phyloP scores from a whole-genome alignment of 768 basidiomycete species.

The Hirschioporus abietinus region DNA sequence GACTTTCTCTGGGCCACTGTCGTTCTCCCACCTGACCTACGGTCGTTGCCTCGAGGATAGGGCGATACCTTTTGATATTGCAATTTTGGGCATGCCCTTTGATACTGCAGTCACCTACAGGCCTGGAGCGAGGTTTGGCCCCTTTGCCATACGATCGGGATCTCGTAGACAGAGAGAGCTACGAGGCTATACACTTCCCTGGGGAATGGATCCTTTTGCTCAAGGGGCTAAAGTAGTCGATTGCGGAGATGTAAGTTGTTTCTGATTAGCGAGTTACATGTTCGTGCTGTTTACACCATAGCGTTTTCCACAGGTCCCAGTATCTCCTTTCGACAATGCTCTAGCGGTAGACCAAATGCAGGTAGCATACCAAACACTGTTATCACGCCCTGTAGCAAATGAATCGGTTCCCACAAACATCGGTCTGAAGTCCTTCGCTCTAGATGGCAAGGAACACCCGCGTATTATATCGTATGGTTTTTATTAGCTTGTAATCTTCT shows the following conservation, averaged over 20 bases:
- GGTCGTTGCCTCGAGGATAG: slow-evolving; percentile 61
- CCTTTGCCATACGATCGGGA: slow-evolving; percentile 77
- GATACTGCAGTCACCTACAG: slow-evolving; percentile 31
- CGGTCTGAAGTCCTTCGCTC: slow-evolving; percentile 29
- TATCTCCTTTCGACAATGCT: slow-evolving; percentile 76
- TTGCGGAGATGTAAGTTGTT: slow-evolving; percentile 67
- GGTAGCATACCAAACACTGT: slow-evolving; percentile 73
- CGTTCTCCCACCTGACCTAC: slow-evolving; percentile 82
- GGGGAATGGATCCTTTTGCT: slow-evolving; percentile 63
- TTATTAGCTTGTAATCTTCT: background rate
- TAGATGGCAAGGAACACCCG: slow-evolving; percentile 63
- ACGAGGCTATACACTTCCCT: slow-evolving; percentile 65
- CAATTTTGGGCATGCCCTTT: slow-evolving; percentile 70
- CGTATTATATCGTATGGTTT: slow-evolving; percentile 56
- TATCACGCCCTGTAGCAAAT: slow-evolving; percentile 46
- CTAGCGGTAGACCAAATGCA: slow-evolving; percentile 85
- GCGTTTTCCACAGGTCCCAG: slow-evolving; percentile 49
- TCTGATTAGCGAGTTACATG: background rate
- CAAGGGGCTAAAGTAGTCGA: slow-evolving; percentile 60
- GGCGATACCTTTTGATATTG: slow-evolving; percentile 58
- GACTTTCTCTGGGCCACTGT: slow-evolving; percentile 70
- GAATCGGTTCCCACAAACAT: slow-evolving; percentile 17
- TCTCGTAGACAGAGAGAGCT: slow-evolving; percentile 59
- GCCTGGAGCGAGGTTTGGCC: slow-evolving; percentile 81
- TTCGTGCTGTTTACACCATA: background rate